Conservation (phyloP, 129 eudicot species). For the Flaveria sonorensis region DNA sequence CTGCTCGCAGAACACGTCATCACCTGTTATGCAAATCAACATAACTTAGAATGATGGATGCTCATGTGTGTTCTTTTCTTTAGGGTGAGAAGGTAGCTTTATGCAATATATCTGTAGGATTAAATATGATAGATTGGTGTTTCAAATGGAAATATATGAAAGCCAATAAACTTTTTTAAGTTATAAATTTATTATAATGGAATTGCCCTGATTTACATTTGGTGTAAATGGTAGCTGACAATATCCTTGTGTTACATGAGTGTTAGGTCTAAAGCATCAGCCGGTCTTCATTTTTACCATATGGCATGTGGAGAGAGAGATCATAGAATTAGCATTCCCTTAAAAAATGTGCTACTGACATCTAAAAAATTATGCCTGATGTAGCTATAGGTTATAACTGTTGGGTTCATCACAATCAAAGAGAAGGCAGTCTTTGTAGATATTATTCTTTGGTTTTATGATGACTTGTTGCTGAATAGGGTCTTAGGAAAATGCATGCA, state of each 20-base stretch:
- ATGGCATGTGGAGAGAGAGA: not conserved
- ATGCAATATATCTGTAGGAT: not conserved
- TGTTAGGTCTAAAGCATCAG: not conserved
- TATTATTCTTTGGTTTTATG: not conserved
- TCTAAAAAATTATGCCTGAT: not conserved
- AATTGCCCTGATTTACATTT: not conserved
- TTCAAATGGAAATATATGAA: not conserved
- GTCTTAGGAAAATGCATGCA: not conserved
- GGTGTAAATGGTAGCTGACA: constrained; percentile 2
- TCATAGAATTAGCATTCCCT: not conserved
- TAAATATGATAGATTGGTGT: not conserved
- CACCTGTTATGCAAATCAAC: not conserved
- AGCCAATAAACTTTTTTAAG: not conserved
- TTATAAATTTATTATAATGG: not conserved
- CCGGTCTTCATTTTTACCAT: not conserved
- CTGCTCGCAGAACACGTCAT: not conserved
- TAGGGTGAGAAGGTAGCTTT: not conserved
- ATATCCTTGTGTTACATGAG: not conserved
- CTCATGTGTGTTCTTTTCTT: not conserved
- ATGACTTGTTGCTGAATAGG: constrained; percentile 19
- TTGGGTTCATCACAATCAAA: not conserved
- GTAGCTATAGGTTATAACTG: constrained; percentile 11
- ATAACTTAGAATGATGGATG: not conserved
- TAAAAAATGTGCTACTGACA: constrained; percentile 16
- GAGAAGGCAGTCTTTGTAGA: not conserved